Conservation (phyloP, 805 yeast genomes). For the Diddensiella santjacobensis region DNA sequence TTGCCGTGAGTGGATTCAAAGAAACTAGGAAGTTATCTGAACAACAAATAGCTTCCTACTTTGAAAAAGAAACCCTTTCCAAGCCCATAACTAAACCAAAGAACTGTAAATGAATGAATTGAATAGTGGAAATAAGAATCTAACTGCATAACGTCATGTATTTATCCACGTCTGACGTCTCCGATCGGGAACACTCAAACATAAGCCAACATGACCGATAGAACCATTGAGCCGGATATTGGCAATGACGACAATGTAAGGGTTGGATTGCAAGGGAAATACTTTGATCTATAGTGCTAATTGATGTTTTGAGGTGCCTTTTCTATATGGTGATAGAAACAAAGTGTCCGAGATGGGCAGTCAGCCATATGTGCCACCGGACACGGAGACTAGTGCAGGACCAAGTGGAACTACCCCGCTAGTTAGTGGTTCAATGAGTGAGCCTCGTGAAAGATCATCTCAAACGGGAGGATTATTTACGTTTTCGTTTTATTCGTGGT, state of each 20-base stretch:
- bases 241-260: slow-evolving; percentile 11
- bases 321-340: neutral
- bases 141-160: too few relatives aligned
- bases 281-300: too few relatives aligned
- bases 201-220: slow-evolving; percentile 3
- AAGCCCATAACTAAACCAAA: too few relatives aligned
- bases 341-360: slow-evolving; percentile 20
- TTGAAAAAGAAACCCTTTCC: too few relatives aligned
- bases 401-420: neutral
- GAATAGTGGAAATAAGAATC: too few relatives aligned
- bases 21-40: slow-evolving; percentile 5
- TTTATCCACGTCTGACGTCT: too few relatives aligned
- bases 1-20: slow-evolving; percentile 1
- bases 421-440: slow-evolving; percentile 14
- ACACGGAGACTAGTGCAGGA: slow-evolving; percentile 21
- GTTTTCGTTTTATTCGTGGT: slow-evolving; percentile 57
- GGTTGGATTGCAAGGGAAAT: neutral
- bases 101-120: too few relatives aligned
- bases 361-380: slow-evolving; percentile 36
- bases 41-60: neutral
- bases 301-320: too few relatives aligned
- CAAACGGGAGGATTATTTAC: slow-evolving; percentile 43
- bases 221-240: slow-evolving; percentile 11
- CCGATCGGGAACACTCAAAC: too few relatives aligned
- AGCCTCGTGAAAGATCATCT: neutral